Base-by-base conservation (phyloP, 2,329 filamentous ascomycete species). In the Teratosphaeriaceae sp. region DNA sequence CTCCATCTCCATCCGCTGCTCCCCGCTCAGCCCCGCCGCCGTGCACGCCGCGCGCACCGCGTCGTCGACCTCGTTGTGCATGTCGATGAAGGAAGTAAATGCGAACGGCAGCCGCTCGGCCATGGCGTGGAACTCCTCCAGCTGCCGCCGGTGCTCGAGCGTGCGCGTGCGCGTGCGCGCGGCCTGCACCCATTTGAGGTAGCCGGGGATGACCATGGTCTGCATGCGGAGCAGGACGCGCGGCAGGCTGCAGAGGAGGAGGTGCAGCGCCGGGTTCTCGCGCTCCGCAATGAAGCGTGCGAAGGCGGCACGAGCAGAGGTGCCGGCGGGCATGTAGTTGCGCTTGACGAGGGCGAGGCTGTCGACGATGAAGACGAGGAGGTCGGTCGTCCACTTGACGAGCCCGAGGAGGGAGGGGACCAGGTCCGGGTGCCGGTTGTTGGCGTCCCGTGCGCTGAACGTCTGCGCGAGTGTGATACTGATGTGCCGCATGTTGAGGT, bases 381-480 rank as follows among this genome's bases (percentile, higher is more conserved):
- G 69, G 49, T 90, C 83, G 26, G 88, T 71, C 0, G 79, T 78
- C 89, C 89, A 96, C 57, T 78, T 82, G 3, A 84, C 79, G 42
- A 88, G 84, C 18, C 86, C 85, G 4, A 82, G 76, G 9, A 94
- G 69, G 34, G 82, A 78, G 30, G 81, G 78, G 2, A 90, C 76
- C 11, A 87, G 79, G 58, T 90, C 86, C 80, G 55, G 27, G 19
- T 39, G 42, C 2, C 50, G 45, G 2, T 47, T 47, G 31, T 53
- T 48, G 24, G 46, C 49, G 23, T 54, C 52, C 24, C 46, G 34
- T 20, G 33, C 43, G 13, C 38, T 51, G 31, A 58, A 39, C 13
- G 53, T 54, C 22, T 53, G 51, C 16, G 54, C 51, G 13, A 61
- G 48, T 13, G 56, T 50, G 13, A 50, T 49, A 21, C 49, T 50